These are phyloP conservation scores for Citrus reticulata DNA, from an alignment of 345 rosid genomes.

Conservation along the genomic window DNA sequence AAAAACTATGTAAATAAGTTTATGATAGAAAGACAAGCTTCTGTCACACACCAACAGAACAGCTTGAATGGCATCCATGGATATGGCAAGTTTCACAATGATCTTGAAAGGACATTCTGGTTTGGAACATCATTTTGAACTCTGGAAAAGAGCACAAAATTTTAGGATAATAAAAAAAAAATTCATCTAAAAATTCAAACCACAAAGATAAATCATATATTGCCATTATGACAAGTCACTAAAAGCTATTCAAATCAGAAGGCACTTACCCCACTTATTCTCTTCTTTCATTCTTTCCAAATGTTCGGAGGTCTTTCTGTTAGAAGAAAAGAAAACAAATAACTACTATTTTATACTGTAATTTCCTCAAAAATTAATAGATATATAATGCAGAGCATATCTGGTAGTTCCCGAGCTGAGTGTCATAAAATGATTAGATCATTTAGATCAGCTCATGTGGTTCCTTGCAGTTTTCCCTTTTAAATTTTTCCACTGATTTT, in stretches of 20 bases:
- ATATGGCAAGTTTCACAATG: conserved; percentile 11
- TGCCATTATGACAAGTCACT: neutral
- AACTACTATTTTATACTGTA: neutral
- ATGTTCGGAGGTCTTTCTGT: neutral
- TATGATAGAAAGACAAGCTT: conserved; percentile 1
- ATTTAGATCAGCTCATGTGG: neutral
- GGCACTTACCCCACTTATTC: neutral
- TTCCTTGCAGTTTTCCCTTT: neutral
- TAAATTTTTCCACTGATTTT: neutral
- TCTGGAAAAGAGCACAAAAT: conserved; percentile 17
- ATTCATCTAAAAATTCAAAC: neutral
- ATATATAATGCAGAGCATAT: neutral
- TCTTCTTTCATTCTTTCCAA: neutral
- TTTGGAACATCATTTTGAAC: conserved; percentile 16
- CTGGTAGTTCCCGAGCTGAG: neutral
- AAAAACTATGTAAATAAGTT: neutral
- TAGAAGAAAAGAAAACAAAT: neutral
- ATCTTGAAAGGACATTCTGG: conserved; percentile 5
- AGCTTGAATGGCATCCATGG: conserved; percentile 14
- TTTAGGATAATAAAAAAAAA: neutral
- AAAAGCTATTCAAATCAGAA: neutral
- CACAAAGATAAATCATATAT: neutral
- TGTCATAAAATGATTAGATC: neutral
- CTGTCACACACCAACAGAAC: neutral
- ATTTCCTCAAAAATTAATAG: neutral